Base-by-base conservation (phyloP, 2,329 filamentous ascomycete species). In the Cyphellophora attinorum region DNA sequence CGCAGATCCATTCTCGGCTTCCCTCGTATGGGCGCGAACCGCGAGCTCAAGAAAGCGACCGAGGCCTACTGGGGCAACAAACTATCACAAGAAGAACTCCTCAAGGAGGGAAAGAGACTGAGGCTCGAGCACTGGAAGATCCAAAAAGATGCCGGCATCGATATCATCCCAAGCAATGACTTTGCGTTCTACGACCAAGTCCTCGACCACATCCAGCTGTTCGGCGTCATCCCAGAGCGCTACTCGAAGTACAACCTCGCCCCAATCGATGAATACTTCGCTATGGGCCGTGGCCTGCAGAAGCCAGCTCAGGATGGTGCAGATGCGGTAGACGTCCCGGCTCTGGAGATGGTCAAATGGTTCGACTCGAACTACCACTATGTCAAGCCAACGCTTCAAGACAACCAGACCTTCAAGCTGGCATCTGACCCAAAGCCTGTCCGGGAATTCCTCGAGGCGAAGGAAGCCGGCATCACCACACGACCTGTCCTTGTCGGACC, bases 301-400 rank as follows among this genome's bases (percentile, higher is more conserved):
- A 93, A 79, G 77, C 79, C 58, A 77, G 84, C 64, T 39, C 59
- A 60, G 40, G 60, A 63, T 37, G 52, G 53, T 39, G 49, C 55
- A 45, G 49, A 58, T 33, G 65, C 62, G 37, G 74, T 96, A 53
- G 91, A 98, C 65, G 91, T 96, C 50, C 85, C 89, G 53, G 76
- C 74, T 58, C 72, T 94, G 67, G 91, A 98, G 76, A 98, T 98
- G 91, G 91, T 98, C 56, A 98, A 98, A 76, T 98, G 91, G 91
- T 98, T 98, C 62, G 91, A 98, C 76, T 94, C 86, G 50, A 98
- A 98, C 82, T 98, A 98, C 81, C 91, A 96, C 77, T 98, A 98
- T 67, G 91, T 96, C 70, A 96, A 96, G 80, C 91, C 91, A 48
- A 95, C 91, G 45, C 78, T 98, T 51, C 86, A 95, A 69, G 81